phyloP scores from a whole-genome alignment of 164 flowering plant genomes.

The Vitis cinerea region DNA sequence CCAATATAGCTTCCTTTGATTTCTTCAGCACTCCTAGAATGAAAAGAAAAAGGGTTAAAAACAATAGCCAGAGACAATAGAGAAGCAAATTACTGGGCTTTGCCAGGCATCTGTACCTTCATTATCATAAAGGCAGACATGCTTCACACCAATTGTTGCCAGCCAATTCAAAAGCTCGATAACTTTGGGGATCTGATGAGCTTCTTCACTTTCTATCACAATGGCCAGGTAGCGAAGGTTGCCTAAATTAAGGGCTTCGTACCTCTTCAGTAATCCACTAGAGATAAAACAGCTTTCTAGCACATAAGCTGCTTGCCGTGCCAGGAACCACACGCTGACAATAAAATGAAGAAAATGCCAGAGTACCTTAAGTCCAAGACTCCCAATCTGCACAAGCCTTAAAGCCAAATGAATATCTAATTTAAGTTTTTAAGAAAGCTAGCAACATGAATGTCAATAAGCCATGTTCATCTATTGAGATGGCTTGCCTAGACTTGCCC shows the following conservation, averaged over 20 bases:
- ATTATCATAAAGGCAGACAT: slow-evolving; percentile 71
- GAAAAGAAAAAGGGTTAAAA: slow-evolving; percentile 2
- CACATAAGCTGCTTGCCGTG: slow-evolving; percentile 16
- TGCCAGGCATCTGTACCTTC: slow-evolving; percentile 51
- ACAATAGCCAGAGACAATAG: not conserved
- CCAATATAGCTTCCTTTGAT: slow-evolving; percentile 53
- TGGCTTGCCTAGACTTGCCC: not conserved
- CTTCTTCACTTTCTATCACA: slow-evolving; percentile 89
- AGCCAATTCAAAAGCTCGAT: slow-evolving; percentile 70
- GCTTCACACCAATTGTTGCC: slow-evolving; percentile 57
- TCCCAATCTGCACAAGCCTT: slow-evolving; percentile 32
- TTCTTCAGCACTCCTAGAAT: slow-evolving; percentile 72
- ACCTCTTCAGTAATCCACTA: slow-evolving; percentile 37
- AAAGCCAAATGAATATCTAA: slow-evolving; percentile 16
- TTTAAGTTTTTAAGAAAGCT: slow-evolving; percentile 4
- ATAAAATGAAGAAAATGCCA: slow-evolving; percentile 62
- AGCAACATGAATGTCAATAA: not conserved
- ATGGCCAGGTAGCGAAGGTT: slow-evolving; percentile 70
- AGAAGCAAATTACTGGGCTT: not conserved
- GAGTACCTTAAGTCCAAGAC: slow-evolving; percentile 31
- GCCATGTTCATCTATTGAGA: not conserved
- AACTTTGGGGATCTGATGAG: slow-evolving; percentile 45
- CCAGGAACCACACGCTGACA: slow-evolving; percentile 40
- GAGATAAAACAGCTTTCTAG: slow-evolving; percentile 59
- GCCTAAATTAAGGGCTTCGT: slow-evolving; percentile 37